A percentile compares a stretch with the other conserved stretches of the same genome.
phyloP scores from a whole-genome alignment of 2,329 filamentous ascomycete species.

The Colletotrichum sojae region DNA sequence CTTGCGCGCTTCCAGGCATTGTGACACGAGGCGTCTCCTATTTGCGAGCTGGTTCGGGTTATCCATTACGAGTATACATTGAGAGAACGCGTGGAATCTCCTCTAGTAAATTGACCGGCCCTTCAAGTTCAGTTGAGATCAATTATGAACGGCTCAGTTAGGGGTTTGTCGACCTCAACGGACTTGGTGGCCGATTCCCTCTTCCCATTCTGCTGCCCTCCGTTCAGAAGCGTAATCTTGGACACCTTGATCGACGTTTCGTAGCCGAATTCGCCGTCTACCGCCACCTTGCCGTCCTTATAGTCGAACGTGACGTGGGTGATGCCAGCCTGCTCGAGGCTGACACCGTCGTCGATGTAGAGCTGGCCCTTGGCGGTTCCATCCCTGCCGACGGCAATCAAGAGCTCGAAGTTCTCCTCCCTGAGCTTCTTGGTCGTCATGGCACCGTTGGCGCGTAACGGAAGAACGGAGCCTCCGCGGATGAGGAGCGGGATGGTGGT shows the following conservation, averaged over 20 bases:
- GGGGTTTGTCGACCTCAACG: constrained; percentile 43
- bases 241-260: constrained; percentile 57
- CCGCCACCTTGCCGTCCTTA: constrained; percentile 63
- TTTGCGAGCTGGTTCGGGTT: not conserved
- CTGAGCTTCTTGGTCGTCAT: constrained; percentile 77
- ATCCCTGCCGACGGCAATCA: constrained; percentile 75
- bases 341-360: constrained; percentile 84
- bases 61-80: too few species aligned
- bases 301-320: constrained; percentile 74
- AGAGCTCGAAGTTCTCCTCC: constrained; percentile 76
- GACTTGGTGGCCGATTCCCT: constrained; percentile 38
- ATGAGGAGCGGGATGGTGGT: constrained; percentile 77
- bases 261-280: constrained; percentile 70
- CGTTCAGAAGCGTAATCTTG: constrained; percentile 64
- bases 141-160: constrained; percentile 41
- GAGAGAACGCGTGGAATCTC: too few species aligned
- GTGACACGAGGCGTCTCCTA: not conserved
- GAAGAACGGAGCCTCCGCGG: constrained; percentile 76
- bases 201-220: constrained; percentile 19
- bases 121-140: constrained; percentile 14
- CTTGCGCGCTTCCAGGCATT: not conserved
- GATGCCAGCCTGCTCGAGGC: constrained; percentile 70
- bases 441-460: constrained; percentile 67
- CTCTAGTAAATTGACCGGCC: too few species aligned
- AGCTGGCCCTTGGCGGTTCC: constrained; percentile 77